Evolutionary conservation across 169 alveolate genomes (phyloP), one percentile per base, ranked within the genome.

Genomic region (Plasmodium cynomolgi): DNA sequence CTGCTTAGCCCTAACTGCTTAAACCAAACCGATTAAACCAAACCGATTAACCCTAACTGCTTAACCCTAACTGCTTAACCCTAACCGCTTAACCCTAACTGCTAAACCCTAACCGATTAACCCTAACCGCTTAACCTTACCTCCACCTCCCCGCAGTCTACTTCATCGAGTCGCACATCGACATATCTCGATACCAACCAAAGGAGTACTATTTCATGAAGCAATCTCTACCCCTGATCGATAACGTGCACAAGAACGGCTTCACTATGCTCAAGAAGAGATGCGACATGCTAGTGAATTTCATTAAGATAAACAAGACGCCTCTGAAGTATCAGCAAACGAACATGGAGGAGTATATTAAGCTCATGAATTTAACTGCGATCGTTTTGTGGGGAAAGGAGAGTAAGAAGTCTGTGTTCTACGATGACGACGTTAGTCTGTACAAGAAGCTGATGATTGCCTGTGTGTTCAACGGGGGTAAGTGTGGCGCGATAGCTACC

Each of bases 391-490:
- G 93, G 93, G 93, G 82, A 29, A 86, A 86, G 44, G 93, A 86
- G 47, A 79, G 93, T 20, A 86, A 86, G 73, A 86, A 86, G 2
- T 86, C 93, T 0, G 79, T 86, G 11, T 86, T 54, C 73, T 86
- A 86, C 29, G 93, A 86, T 17, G 41, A 33, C 1, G 58, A 86
- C n/a, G 93, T 86, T 3, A 75, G 86, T 54, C 31, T 86, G 71
- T 86, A 86, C 74, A 86, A 58, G 62, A 86, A 86, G 72, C 29
- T 86, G 37, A 47, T 86, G 86, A 39, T 86, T 54, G 71, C 84
- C 50, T 86, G 93, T 44, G 80, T 86, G 11, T 86, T 86, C 71
- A 86, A 86, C 11, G 93, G 93, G 47, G 93, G 93, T 86, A 86
- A 84, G 37, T 2, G 29, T 8, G 23, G 20, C 23, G 8, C n/a